These are phyloP conservation scores for Tephrocybe rancida DNA, from an alignment of 768 basidiomycete genomes.

Conservation along the genomic window DNA sequence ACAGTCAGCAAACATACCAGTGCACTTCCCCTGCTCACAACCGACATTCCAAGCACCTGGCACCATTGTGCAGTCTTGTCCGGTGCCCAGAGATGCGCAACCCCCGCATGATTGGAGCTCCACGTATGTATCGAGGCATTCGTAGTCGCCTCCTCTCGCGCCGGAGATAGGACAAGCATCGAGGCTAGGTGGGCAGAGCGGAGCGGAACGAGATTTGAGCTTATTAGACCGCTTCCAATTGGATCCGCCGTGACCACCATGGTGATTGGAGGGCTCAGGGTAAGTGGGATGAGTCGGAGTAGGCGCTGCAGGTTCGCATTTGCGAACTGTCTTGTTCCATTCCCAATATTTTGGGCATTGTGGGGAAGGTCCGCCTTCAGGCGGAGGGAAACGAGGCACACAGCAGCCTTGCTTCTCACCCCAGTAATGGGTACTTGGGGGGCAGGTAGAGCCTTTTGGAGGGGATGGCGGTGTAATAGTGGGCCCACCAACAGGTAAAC, in stretches of 20 bases:
- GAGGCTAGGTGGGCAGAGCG: slow-evolving; percentile 54
- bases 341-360: slow-evolving; percentile 47
- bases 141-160: slow-evolving; percentile 45
- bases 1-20: slow-evolving; percentile 44
- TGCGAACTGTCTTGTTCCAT: slow-evolving; percentile 46
- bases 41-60: slow-evolving; percentile 66
- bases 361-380: slow-evolving; percentile 44
- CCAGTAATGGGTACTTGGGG: slow-evolving; percentile 53
- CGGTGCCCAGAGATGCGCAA: slow-evolving; percentile 61
- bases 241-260: slow-evolving; percentile 3
- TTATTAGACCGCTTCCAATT: slow-evolving; percentile 23
- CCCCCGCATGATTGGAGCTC: slow-evolving; percentile 81
- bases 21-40: slow-evolving; percentile 60
- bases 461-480: slow-evolving; percentile 39
- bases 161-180: slow-evolving; percentile 59
- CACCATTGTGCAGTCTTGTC: slow-evolving; percentile 75
- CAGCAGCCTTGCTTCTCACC: slow-evolving; percentile 49
- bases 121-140: slow-evolving; percentile 62
- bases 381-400: slow-evolving; percentile 46
- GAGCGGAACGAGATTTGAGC: slow-evolving; percentile 36
- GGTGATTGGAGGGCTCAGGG: slow-evolving; percentile 34
- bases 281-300: slow-evolving; percentile 32
- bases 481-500: slow-evolving; percentile 45
- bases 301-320: slow-evolving; percentile 41
- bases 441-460: slow-evolving; percentile 49